A percentile compares a stretch with the other conserved stretches of the same genome.
phyloP scores from a whole-genome alignment of 148 eudicot genomes.

The Camellia granthamiana region DNA sequence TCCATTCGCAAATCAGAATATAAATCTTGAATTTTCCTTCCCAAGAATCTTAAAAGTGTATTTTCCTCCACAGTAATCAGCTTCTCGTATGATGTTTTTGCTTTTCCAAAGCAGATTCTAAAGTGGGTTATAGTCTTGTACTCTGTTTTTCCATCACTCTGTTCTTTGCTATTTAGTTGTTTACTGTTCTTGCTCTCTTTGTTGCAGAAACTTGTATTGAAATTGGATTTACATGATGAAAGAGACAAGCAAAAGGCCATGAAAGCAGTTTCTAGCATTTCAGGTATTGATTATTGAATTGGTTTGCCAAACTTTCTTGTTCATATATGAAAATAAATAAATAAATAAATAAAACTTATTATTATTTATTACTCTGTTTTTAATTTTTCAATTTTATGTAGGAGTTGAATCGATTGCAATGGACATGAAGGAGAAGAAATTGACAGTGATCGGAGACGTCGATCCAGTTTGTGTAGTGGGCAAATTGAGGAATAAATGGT shows the following conservation, averaged over 20 bases:
- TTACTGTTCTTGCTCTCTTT: not conserved
- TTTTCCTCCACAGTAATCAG: not conserved
- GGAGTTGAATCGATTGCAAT: conserved; percentile 61
- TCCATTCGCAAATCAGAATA: not conserved
- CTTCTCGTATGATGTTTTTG: not conserved
- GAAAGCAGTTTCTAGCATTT: conserved; percentile 45
- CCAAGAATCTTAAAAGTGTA: no score
- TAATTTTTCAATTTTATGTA: conserved; percentile 17
- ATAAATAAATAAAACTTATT: not conserved
- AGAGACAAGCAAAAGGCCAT: conserved; percentile 49
- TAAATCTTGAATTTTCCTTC: not conserved
- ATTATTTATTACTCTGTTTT: no score
- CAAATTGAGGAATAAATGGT: conserved; percentile 51
- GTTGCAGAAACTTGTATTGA: conserved; percentile 54
- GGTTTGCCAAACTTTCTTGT: not conserved
- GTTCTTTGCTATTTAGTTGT: not conserved
- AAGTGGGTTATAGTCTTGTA: not conserved
- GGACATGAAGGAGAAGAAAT: conserved; percentile 56
- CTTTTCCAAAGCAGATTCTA: not conserved
- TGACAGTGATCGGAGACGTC: conserved; percentile 56
- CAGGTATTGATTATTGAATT: conserved; percentile 34
- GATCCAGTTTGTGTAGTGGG: conserved; percentile 47
- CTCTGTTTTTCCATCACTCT: not conserved
- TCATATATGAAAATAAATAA: not conserved
- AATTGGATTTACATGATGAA: conserved; percentile 41